phyloP scores from a whole-genome alignment of 2,329 filamentous ascomycete genomes.

The Ophiostoma sp. region DNA sequence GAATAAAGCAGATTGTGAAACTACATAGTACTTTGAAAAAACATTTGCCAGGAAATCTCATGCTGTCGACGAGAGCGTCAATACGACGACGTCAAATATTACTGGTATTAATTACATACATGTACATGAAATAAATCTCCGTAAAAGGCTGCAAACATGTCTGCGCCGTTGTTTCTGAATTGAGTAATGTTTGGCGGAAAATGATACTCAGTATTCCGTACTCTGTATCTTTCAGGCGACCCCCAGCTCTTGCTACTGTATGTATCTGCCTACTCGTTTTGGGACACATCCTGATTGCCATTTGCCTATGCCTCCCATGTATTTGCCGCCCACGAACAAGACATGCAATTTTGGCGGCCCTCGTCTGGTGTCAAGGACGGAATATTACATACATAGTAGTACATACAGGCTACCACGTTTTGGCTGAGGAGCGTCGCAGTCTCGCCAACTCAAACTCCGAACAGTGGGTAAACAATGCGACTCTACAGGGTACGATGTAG shows the following conservation, averaged over 20 bases:
- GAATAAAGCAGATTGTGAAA: too few species aligned
- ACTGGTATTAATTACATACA: neutral
- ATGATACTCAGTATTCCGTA: neutral
- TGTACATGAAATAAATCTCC: neutral
- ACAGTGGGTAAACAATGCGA: conserved; percentile 9
- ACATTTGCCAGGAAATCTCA: too few species aligned
- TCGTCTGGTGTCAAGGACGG: too few species aligned
- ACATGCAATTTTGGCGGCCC: neutral
- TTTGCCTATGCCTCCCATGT: neutral
- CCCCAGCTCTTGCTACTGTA: neutral
- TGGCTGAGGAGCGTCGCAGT: neutral
- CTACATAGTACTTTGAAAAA: too few species aligned
- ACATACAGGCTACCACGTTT: neutral
- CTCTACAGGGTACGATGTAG: neutral
- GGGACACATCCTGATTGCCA: neutral
- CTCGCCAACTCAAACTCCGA: conserved; percentile 10
- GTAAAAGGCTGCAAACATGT: neutral
- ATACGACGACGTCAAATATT: neutral
- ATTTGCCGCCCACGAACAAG: neutral
- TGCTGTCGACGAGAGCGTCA: neutral
- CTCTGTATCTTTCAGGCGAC: too few species aligned
- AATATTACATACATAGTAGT: neutral
- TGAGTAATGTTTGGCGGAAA: conserved; percentile 9
- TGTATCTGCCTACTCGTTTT: conserved; percentile 1
- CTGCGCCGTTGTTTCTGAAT: neutral